A percentile compares a stretch with the other conserved stretches of the same genome.
Conservation (phyloP, 2,329 filamentous ascomycete species). For the Neopestalotiopsis sp. region DNA sequence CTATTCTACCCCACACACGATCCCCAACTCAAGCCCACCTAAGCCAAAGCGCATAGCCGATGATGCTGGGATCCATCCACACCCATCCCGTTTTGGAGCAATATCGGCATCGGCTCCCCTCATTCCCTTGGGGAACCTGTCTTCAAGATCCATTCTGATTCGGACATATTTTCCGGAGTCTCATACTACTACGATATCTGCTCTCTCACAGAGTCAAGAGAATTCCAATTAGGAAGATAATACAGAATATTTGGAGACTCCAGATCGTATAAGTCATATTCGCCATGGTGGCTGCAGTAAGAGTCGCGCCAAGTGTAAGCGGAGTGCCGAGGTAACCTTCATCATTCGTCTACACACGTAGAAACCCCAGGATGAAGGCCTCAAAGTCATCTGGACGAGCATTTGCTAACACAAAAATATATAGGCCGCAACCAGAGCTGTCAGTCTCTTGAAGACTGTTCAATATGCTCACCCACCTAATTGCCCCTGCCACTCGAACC, state of each 20-base stretch:
- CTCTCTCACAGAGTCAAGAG: not conserved
- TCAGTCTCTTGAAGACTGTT: slow-evolving; percentile 82
- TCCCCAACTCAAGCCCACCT: not conserved
- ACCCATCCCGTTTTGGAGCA: not conserved
- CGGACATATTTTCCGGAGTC: not conserved
- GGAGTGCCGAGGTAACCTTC: too few species aligned
- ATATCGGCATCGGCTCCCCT: not conserved
- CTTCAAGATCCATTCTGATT: not conserved
- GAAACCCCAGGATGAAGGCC: too few species aligned
- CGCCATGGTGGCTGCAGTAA: slow-evolving; percentile 38
- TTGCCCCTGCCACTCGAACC: slow-evolving; percentile 93
- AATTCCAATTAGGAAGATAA: not conserved
- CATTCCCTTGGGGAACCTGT: not conserved
- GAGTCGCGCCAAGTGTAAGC: slow-evolving; percentile 43
- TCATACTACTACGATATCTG: not conserved
- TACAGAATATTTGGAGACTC: not conserved
- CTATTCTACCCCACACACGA: not conserved
- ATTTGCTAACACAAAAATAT: not conserved
- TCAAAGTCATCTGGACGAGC: not conserved
- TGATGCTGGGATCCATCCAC: slow-evolving; percentile 2
- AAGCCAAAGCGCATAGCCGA: not conserved
- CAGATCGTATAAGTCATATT: not conserved
- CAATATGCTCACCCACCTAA: slow-evolving; percentile 87
- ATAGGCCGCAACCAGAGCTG: slow-evolving; percentile 67
- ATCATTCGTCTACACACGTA: too few species aligned